These are phyloP conservation scores for Metarhizium sp. DNA, from an alignment of 2,329 filamentous ascomycete species.

Conservation along the genomic window DNA sequence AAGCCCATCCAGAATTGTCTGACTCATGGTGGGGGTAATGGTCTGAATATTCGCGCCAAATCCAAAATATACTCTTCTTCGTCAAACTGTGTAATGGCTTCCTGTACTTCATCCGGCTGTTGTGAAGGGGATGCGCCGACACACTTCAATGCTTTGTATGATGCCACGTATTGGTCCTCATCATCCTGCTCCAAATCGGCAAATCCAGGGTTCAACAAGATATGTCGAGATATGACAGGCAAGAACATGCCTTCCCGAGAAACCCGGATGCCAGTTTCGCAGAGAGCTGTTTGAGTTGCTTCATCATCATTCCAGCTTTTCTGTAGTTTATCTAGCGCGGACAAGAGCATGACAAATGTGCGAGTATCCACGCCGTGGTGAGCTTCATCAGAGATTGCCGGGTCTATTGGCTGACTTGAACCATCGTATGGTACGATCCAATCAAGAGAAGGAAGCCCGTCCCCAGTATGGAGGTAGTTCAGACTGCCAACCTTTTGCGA, in stretches of 20 bases:
- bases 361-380: not conserved
- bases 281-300: not conserved
- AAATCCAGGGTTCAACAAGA: not conserved
- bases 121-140: not conserved
- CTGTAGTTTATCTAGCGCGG: conserved; percentile 1
- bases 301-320: not conserved
- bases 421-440: conserved; percentile 57
- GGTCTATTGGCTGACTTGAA: conserved; percentile 20
- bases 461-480: not conserved
- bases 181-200: not conserved
- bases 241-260: not conserved
- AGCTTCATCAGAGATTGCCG: not conserved
- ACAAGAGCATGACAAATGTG: not conserved
- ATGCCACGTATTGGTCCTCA: not conserved
- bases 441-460: conserved; percentile 27
- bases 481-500: conserved; percentile 18
- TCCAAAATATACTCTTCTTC: conserved; percentile 5
- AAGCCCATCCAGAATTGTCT: conserved; percentile 5
- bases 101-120: not conserved
- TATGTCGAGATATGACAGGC: not conserved
- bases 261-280: not conserved
- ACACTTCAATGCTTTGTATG: not conserved
- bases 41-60: conserved; percentile 6
- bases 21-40: conserved; percentile 1
- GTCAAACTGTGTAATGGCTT: not conserved